Evolutionary conservation across 306 rosid species (phyloP), one percentile per base, ranked within the genome.

Genomic region (Cucumis hystrix): DNA sequence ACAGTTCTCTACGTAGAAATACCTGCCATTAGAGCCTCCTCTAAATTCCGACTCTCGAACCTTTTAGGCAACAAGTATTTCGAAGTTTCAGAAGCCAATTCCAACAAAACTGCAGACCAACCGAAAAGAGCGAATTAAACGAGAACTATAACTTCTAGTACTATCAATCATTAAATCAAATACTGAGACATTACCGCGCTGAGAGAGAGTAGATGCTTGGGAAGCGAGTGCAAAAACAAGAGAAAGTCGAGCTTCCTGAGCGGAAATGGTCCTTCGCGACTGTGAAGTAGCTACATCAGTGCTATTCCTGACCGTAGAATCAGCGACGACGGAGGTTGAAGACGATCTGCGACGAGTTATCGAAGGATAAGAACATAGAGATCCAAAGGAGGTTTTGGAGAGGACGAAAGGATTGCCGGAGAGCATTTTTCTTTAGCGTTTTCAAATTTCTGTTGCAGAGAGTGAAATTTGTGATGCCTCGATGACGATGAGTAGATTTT

Each of bases 1-100:
- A 78, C 45, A 51, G 43, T 39, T 23, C 78, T 79, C n/a, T 11
- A 21, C 6, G 5, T 65, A 40, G 39, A 52, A 18, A 64, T 60
- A 88, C 96, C 90, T 51, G 93, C 76, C 97, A 95, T 92, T 70
- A 94, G 80, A 75, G 93, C 97, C 81, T 95, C 98, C 85, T 92
- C 97, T n/a, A 92, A 89, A 65, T 67, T 86, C n/a, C 87, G 91
- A 55, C 86, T 82, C 82, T 92, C 97, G 65, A 95, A 90, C 79
- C 92, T 77, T 58, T 95, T 92, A 30, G 97, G 98, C 76, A 84
- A 82, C 68, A 95, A 67, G 81, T 95, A 95, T 68, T 86, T 95
- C 6, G 88, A 87, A 11, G 92, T 87, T 85, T 95, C 98, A 2
- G 83, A 63, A 7, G 90, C 91, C 62, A 84, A 83, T 5, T 92